Conservation (phyloP, 2,329 filamentous ascomycete genomes). For the Sporothrix variecibatus region DNA sequence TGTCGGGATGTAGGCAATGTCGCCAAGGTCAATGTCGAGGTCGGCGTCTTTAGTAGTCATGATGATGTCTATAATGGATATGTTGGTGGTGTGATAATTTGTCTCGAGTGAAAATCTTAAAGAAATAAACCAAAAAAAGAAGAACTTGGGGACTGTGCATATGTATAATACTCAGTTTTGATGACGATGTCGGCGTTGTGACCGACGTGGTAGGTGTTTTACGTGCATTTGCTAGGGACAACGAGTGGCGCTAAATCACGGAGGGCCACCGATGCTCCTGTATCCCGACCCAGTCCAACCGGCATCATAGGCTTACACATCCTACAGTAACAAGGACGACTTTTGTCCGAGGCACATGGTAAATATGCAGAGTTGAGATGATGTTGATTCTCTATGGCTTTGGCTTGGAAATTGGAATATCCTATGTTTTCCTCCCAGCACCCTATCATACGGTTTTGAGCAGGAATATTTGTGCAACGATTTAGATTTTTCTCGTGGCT, state of each 20-base stretch:
- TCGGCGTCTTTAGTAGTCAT: background rate
- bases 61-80: background rate
- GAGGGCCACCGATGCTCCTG: background rate
- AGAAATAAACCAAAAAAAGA: no score
- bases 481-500: background rate
- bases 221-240: no score
- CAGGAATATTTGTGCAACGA: background rate
- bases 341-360: background rate
- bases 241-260: background rate
- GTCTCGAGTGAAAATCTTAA: no score
- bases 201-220: background rate
- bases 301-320: background rate
- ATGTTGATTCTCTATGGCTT: no score
- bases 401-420: no score
- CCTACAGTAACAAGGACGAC: background rate
- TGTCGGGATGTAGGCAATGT: background rate
- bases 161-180: background rate
- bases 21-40: constrained; percentile 10
- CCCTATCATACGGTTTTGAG: no score
- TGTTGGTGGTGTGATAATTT: background rate
- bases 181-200: background rate
- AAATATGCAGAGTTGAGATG: background rate
- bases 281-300: background rate
- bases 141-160: no score
- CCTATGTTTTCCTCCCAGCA: no score